phyloP scores from a whole-genome alignment of 1,284 basidiomycete genomes.

The Chalciporus piperatoides region DNA sequence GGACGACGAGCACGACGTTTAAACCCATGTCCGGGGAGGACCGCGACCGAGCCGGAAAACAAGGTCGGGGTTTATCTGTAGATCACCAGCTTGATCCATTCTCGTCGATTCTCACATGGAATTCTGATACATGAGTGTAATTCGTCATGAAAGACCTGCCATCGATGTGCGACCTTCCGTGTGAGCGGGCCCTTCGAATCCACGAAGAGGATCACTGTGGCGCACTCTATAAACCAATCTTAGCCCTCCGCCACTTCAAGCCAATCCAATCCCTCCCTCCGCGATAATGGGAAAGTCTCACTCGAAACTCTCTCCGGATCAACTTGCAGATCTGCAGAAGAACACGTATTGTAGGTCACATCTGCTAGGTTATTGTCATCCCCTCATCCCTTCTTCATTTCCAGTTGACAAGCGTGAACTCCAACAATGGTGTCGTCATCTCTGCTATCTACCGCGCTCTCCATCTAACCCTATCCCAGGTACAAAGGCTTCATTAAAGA shows the following conservation, averaged over 20 bases:
- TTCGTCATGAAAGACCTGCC: background rate
- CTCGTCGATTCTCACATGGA: background rate
- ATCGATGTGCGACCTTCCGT: background rate
- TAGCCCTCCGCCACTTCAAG: constrained; percentile 4
- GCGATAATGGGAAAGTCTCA: constrained; percentile 90
- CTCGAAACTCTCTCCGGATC: constrained; percentile 93
- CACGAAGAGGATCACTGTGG: background rate
- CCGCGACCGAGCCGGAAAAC: background rate
- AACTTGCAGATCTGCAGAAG: constrained; percentile 95
- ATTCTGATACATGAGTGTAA: background rate
- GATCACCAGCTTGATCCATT: background rate
- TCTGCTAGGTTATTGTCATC: constrained; percentile 43
- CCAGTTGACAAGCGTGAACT: constrained; percentile 99
- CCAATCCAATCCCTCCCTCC: constrained; percentile 15
- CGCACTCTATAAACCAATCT: constrained; percentile 1
- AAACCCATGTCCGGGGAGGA: background rate
- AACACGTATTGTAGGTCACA: constrained; percentile 93
- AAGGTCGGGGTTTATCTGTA: constrained; percentile 6
- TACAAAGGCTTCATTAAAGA: constrained; percentile 99
- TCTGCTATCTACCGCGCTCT: constrained; percentile 3
- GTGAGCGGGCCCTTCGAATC: background rate
- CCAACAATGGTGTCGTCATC: constrained; percentile 81
- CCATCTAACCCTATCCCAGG: constrained; percentile 44
- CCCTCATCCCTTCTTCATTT: constrained; percentile 7
- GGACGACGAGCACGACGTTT: background rate